A percentile compares a stretch with the other conserved stretches of the same genome.
These are phyloP conservation scores for Claviceps pusilla DNA, from an alignment of 2,329 filamentous ascomycete species.

Conservation along the genomic window DNA sequence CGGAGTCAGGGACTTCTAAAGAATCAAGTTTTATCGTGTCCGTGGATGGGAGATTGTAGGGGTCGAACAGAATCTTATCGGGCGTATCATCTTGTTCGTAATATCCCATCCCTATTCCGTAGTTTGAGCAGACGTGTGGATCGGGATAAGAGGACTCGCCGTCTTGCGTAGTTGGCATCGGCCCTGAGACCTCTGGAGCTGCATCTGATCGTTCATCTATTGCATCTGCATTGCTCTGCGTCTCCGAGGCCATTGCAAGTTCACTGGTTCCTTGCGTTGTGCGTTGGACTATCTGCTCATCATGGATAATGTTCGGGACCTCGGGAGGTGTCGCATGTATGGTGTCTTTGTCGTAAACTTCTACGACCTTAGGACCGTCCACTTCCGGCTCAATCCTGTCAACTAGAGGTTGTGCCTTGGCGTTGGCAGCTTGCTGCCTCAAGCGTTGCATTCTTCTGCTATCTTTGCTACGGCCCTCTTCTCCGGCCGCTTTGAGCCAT, in stretches of 20 bases:
- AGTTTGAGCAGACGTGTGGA: constrained; percentile 29
- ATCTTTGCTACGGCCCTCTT: constrained; percentile 41
- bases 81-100: constrained; percentile 43
- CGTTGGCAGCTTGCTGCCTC: constrained; percentile 40
- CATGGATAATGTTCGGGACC: neutral
- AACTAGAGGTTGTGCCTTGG: constrained; percentile 35
- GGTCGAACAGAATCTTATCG: constrained; percentile 45
- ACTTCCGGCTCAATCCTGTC: constrained; percentile 14
- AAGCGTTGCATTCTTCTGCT: constrained; percentile 42
- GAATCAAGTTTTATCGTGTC: constrained; percentile 28
- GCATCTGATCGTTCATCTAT: neutral
- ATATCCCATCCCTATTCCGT: constrained; percentile 44
- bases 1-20: constrained; percentile 35
- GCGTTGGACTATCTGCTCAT: neutral
- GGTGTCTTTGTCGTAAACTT: constrained; percentile 1
- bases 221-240: neutral
- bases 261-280: neutral
- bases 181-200: neutral
- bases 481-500: constrained; percentile 54
- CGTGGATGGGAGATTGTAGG: constrained; percentile 37
- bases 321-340: neutral
- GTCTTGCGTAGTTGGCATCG: constrained; percentile 6
- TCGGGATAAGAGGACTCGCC: constrained; percentile 30
- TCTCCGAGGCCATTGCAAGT: neutral
- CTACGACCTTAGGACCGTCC: constrained; percentile 8